Base-by-base conservation (phyloP, 1,284 basidiomycete genomes). In the Cronartium quercuum region DNA sequence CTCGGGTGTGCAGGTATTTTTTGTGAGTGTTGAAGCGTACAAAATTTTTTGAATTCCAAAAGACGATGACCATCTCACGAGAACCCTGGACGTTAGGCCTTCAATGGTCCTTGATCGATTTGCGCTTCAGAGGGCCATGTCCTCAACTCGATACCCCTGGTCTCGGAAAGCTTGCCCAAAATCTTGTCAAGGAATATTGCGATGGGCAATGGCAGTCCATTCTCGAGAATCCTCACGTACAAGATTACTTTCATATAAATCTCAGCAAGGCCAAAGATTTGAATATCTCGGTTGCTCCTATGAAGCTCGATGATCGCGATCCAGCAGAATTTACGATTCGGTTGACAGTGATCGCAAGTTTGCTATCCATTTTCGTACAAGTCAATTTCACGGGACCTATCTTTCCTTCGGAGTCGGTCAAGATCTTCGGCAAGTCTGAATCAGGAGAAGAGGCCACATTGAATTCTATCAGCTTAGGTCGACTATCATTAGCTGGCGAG, bases 351-450 rank as follows among this genome's bases (percentile, higher is more conserved):
- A 57, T 71, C 42, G 62, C 60, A 6, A 64, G 42, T 9, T 61
- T 71, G 2, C 62, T 71, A 21, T 71, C 69, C 2, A 63, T 71
- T 0, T 99, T 95, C 83, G 85, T 95, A 0, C 96, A 98, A 82
- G 86, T 86, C 44, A 99, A 99, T 83, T 99, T 93, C 93, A 98
- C 94, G 0, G 96, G 96, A 0, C 96, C 96, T 0, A 87, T 96
- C 57, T 81, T 93, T 80, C 62, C 82, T 63, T 7, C 76, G n/a
- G 37, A 78, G 61, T 76, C 82, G 47, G 21, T 81, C 9, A 81
- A 82, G 3, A 79, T 84, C 70, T 66, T 79, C n/a, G 15, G 66
- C 41, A 37, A 34, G 71, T 76, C 77, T 6, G 76, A 82, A 67
- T 76, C 81, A 1, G 79, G 85, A 40, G 83, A 85, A 15, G 85